A percentile compares a stretch with the other conserved stretches of the same genome.
phyloP scores from a whole-genome alignment of 331 rosid genomes.

The Malus hybrid region DNA sequence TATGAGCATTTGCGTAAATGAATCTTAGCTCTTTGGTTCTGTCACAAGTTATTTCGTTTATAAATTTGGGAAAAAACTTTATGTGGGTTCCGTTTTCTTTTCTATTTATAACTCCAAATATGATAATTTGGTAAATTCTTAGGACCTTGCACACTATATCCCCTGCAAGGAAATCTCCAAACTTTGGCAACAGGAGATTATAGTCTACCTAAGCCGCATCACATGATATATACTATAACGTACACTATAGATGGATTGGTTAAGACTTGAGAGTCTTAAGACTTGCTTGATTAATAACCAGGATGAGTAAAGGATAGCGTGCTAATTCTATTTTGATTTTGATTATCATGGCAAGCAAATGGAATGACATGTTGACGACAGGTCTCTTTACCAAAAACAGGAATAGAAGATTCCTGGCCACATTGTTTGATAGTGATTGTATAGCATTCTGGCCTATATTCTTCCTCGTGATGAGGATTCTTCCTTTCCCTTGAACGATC shows the following conservation, averaged over 20 bases:
- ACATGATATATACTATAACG: too few species aligned
- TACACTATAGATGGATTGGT: background rate
- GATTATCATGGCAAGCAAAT: background rate
- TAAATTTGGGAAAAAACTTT: too few species aligned
- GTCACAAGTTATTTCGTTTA: too few species aligned
- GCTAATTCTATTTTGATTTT: background rate
- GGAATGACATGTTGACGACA: background rate
- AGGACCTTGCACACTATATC: too few species aligned
- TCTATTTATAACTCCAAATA: too few species aligned
- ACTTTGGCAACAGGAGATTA: too few species aligned
- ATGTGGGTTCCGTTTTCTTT: too few species aligned
- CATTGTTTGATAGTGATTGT: background rate
- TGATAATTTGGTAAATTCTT: too few species aligned
- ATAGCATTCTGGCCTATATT: background rate
- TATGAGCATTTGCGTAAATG: background rate
- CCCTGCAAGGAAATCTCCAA: too few species aligned
- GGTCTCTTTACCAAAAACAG: background rate
- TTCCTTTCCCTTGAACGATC: slow-evolving; percentile 7
- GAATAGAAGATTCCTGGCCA: background rate
- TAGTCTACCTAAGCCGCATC: too few species aligned
- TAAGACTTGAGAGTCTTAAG: background rate
- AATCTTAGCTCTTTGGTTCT: too few species aligned
- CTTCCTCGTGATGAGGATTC: too few species aligned
- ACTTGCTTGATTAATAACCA: background rate
- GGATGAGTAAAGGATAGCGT: background rate